Evolutionary conservation across 208 protist species (phyloP).

Genomic region (Trypanosomatidae sp.): DNA sequence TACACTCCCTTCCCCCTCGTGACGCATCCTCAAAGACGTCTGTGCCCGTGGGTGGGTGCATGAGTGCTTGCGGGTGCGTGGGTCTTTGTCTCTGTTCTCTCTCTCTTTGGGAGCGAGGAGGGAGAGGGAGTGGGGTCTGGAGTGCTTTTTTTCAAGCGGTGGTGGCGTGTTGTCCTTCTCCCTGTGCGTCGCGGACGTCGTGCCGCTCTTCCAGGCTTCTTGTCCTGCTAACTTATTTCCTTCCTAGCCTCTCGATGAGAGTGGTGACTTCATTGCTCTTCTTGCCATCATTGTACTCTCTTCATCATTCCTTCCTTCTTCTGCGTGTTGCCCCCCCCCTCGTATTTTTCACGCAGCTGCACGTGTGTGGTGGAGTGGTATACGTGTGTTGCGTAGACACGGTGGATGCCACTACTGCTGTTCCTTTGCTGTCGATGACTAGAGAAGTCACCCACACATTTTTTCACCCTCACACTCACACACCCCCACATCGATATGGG

Average conservation of each 20-base stretch:
- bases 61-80: not conserved
- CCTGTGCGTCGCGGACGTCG: too few relatives aligned
- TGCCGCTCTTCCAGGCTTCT: too few relatives aligned
- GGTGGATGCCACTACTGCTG: not conserved
- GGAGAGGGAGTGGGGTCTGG: not conserved
- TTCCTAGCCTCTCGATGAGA: not conserved
- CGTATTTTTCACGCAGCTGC: not conserved
- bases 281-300: slow-evolving; percentile 1
- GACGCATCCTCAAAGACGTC: not conserved
- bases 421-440: not conserved
- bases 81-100: not conserved
- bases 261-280: not conserved
- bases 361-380: not conserved
- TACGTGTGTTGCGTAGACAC: too few relatives aligned
- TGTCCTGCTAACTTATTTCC: not conserved
- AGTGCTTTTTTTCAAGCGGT: not conserved
- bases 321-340: not conserved
- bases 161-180: not conserved
- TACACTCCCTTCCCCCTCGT: not conserved
- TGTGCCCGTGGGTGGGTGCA: not conserved
- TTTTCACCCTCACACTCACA: not conserved
- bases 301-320: slow-evolving; percentile 18
- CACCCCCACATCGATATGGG: not conserved
- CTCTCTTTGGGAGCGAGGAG: too few relatives aligned
- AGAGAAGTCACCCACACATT: not conserved